Percentiles rank a stretch among this genome's conserved stretches.
phyloP scores from a whole-genome alignment of 805 yeast species.

The Babjeviella inositovora region DNA sequence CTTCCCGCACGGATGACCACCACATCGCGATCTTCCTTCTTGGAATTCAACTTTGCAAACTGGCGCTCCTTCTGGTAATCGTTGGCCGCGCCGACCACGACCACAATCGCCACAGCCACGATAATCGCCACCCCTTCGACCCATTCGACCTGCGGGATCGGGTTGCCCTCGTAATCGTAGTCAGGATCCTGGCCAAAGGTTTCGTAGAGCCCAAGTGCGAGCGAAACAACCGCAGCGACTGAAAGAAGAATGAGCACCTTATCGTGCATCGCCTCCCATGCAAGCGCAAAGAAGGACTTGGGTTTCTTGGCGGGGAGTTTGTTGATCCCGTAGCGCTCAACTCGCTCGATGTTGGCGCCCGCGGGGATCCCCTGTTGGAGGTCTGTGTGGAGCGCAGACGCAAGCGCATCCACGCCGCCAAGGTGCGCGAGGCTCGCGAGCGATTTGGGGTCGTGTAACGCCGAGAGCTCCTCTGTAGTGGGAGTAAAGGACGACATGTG shows the following conservation, averaged over 20 bases:
- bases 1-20: constrained; percentile 62
- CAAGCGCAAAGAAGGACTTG: constrained; percentile 49
- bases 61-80: constrained; percentile 95
- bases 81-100: constrained; percentile 85
- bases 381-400: constrained; percentile 16
- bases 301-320: constrained; percentile 54
- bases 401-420: constrained; percentile 26
- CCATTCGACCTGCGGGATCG: constrained; percentile 85
- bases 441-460: constrained; percentile 51
- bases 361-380: constrained; percentile 21
- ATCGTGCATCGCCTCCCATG: constrained; percentile 80
- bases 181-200: constrained; percentile 73
- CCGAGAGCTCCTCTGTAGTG: constrained; percentile 18
- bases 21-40: constrained; percentile 72
- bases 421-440: constrained; percentile 18
- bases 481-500: constrained; percentile 6
- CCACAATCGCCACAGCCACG: constrained; percentile 82
- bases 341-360: constrained; percentile 19
- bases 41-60: constrained; percentile 73
- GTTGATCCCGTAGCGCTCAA: constrained; percentile 49
- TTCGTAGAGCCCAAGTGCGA: constrained; percentile 85
- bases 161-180: constrained; percentile 63
- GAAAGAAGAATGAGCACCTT: constrained; percentile 74
- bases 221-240: constrained; percentile 77
- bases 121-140: constrained; percentile 98